Base-by-base conservation (phyloP, 73 alveolate genomes). In the Diophrys sp. region DNA sequence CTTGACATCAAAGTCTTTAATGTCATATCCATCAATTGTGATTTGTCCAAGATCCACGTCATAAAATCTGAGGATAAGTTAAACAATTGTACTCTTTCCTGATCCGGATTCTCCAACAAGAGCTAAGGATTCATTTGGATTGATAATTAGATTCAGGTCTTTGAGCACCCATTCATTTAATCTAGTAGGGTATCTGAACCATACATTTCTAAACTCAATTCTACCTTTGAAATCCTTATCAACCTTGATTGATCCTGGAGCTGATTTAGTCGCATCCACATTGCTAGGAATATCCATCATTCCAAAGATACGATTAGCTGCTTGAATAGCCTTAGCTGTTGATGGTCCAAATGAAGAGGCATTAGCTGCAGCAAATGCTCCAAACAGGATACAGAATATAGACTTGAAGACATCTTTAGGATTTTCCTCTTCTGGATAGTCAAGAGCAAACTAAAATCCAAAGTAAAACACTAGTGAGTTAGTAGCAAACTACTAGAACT, bases 101-200 rank as follows among this genome's bases (percentile, higher is more conserved):
- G 91, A 74, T n/a, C 97, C 98, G 24, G 95, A 83, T 54, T 85
- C 90, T 5, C 98, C 98, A 11, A 95, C 97, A 8, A 95, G 56
- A 1, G 97, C 99, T 8, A 91, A 88, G 23, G 88, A 89, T 74
- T 93, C 80, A 2, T 97, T 96, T 26, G 95, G 93, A 2, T 84
- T 79, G 29, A 95, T 83, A 33, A 25, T 76, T 33, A 95, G 83
- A 78, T 73, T 77, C 1, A 95, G 70, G 78, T 87, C 83, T 55
- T 90, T 56, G 32, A 94, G 67, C 34, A 92, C 78, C 79, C 80
- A 71, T 30, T 79, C 73, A 62, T 88, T 89, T 74, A 84, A 79
- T 54, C 96, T 82, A 31, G 95, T 82, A 23, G 96, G 97, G 75
- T 94, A 94, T 1, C 89, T 89, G 87, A 94, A 94, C 32, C 93